A percentile compares a stretch with the other conserved stretches of the same genome.
Conservation (phyloP, 768 basidiomycete genomes). For the Suillus luteus region DNA sequence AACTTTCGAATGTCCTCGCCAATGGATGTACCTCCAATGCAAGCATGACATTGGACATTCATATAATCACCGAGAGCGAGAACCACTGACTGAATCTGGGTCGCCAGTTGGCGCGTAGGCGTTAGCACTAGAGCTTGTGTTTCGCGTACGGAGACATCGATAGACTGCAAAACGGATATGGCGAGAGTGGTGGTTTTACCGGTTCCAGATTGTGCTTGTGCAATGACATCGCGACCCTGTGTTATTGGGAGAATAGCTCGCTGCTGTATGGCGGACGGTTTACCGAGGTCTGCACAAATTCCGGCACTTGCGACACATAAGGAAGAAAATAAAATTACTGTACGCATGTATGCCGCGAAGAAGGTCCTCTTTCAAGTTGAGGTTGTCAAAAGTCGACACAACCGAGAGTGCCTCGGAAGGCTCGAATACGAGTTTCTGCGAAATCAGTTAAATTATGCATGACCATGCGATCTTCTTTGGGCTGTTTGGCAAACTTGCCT, state of each 20-base stretch:
- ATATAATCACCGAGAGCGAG: slow-evolving; percentile 97
- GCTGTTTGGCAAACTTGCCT: slow-evolving; percentile 48
- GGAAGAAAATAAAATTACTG: slow-evolving; percentile 53
- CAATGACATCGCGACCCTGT: slow-evolving; percentile 96
- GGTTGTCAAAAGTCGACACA: slow-evolving; percentile 87
- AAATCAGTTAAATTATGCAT: slow-evolving; percentile 2
- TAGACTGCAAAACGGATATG: slow-evolving; percentile 96
- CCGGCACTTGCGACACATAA: slow-evolving; percentile 11
- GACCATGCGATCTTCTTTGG: slow-evolving; percentile 6
- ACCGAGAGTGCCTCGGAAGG: slow-evolving; percentile 91
- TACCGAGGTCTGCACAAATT: slow-evolving; percentile 79
- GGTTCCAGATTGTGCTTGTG: slow-evolving; percentile 98
- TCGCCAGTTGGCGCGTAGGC: slow-evolving; percentile 97
- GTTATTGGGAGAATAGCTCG: slow-evolving; percentile 96
- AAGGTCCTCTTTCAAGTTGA: slow-evolving; percentile 92
- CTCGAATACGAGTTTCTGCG: slow-evolving; percentile 90
- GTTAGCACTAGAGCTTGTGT: slow-evolving; percentile 96
- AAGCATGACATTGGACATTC: slow-evolving; percentile 99
- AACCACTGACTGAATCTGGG: slow-evolving; percentile 98
- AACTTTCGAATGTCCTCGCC: slow-evolving; percentile 97
- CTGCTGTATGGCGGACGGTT: slow-evolving; percentile 98
- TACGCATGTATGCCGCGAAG: slow-evolving; percentile 97
- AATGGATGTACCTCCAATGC: slow-evolving; percentile 96
- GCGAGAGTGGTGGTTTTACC: slow-evolving; percentile 99
- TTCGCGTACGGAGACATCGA: slow-evolving; percentile 93